These are phyloP conservation scores for Myxozyma melibiosi DNA, from an alignment of 805 yeast genomes.

Conservation along the genomic window DNA sequence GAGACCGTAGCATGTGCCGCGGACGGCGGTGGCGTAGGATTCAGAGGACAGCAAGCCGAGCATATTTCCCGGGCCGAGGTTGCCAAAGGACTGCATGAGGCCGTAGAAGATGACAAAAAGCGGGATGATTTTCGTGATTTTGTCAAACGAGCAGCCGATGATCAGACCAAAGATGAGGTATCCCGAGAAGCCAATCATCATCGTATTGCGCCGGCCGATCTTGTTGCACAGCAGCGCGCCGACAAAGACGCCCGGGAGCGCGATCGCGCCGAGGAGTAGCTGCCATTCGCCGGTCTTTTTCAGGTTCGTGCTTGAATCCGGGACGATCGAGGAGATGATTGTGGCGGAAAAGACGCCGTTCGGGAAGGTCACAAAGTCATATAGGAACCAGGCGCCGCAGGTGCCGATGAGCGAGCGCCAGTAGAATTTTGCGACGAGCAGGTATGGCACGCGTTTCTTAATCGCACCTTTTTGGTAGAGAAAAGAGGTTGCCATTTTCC, in stretches of 20 bases:
- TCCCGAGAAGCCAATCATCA: conserved; percentile 71
- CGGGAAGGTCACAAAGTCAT: conserved; percentile 80
- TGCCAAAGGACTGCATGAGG: conserved; percentile 67
- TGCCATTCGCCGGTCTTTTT: conserved; percentile 73
- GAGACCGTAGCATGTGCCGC: conserved; percentile 75
- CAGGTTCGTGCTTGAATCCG: conserved; percentile 45
- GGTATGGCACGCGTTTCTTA: conserved; percentile 58
- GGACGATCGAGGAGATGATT: conserved; percentile 59
- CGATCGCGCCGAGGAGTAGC: conserved; percentile 61
- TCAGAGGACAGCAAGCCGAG: conserved; percentile 70
- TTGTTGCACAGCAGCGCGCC: conserved; percentile 68
- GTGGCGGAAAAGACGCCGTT: conserved; percentile 69
- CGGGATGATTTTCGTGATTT: conserved; percentile 58
- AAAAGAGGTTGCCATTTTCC: conserved; percentile 66
- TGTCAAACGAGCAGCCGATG: conserved; percentile 52
- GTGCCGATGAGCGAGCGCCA: conserved; percentile 72
- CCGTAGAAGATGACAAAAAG: conserved; percentile 74
- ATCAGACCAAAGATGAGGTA: conserved; percentile 59
- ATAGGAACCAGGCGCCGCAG: conserved; percentile 75
- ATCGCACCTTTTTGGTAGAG: conserved; percentile 68
- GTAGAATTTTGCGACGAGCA: conserved; percentile 62
- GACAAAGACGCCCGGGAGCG: conserved; percentile 71
- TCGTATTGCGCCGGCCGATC: conserved; percentile 71
- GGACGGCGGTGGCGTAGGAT: conserved; percentile 71
- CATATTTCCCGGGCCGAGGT: conserved; percentile 78